Conservation (phyloP, 805 yeast species). For the Cyberlindnera subsufficiens region DNA sequence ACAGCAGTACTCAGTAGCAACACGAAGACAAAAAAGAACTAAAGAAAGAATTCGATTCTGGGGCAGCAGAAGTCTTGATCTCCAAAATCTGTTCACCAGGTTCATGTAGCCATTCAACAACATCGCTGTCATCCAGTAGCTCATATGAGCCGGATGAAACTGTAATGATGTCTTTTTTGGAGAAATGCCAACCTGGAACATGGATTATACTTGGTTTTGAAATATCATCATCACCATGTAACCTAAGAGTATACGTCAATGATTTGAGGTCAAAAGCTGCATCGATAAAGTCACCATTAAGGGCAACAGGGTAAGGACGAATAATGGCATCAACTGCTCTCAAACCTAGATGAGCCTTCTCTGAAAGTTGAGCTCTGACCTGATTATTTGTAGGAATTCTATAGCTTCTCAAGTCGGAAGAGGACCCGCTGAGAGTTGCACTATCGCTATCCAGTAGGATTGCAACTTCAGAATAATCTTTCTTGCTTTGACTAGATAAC, state of each 20-base stretch:
- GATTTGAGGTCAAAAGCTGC: conserved; percentile 55
- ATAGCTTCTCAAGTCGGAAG: neutral
- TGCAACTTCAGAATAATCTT: neutral
- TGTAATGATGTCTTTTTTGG: conserved; percentile 39
- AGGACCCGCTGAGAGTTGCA: conserved; percentile 1
- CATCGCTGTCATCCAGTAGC: conserved; percentile 36
- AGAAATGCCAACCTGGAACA: conserved; percentile 72
- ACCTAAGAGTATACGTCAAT: conserved; percentile 40
- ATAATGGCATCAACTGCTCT: conserved; percentile 71
- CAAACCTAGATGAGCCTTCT: conserved; percentile 39
- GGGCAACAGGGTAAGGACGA: conserved; percentile 68
- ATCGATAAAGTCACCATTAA: conserved; percentile 49
- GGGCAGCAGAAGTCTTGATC: conserved; percentile 12
- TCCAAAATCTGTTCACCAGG: conserved; percentile 32
- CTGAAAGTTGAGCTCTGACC: neutral
- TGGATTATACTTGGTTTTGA: conserved; percentile 52
- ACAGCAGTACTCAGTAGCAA: conserved; percentile 3
- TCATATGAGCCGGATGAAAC: conserved; percentile 53
- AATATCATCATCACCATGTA: conserved; percentile 28
- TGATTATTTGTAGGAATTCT: neutral
- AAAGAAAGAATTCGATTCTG: conserved; percentile 1
- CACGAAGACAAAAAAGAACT: conserved; percentile 10
- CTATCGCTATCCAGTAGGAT: neutral
- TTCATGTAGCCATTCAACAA: conserved; percentile 68
- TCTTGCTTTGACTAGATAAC: neutral